Conservation (phyloP, 2,329 filamentous ascomycete genomes). For the Akanthomyces uredinophilus region DNA sequence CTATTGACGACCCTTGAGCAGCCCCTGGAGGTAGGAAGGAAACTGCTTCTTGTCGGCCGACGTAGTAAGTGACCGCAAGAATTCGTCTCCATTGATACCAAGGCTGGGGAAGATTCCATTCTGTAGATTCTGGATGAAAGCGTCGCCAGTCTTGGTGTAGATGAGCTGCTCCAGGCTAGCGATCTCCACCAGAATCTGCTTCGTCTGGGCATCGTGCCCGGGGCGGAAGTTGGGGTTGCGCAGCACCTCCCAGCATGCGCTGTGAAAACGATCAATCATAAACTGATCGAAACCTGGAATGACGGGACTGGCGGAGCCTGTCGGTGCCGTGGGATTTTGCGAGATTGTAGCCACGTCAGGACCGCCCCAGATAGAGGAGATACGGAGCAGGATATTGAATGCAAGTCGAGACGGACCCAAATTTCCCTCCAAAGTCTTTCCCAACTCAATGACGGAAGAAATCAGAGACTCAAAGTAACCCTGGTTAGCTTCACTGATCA, state of each 20-base stretch:
- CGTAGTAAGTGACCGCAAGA: slow-evolving; percentile 54
- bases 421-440: slow-evolving; percentile 66
- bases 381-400: slow-evolving; percentile 74
- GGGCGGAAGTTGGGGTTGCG: slow-evolving; percentile 74
- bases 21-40: slow-evolving; percentile 56
- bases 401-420: slow-evolving; percentile 63
- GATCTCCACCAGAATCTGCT: slow-evolving; percentile 83
- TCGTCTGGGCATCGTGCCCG: slow-evolving; percentile 76
- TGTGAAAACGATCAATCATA: slow-evolving; percentile 83
- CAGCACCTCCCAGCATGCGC: slow-evolving; percentile 84
- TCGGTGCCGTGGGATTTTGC: slow-evolving; percentile 45
- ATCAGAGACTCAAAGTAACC: slow-evolving; percentile 84
- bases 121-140: slow-evolving; percentile 68
- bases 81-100: slow-evolving; percentile 57
- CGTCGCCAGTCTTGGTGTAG: slow-evolving; percentile 80
- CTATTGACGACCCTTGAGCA: slow-evolving; percentile 44
- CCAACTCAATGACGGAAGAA: slow-evolving; percentile 76
- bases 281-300: slow-evolving; percentile 91
- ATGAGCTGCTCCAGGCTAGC: slow-evolving; percentile 83
- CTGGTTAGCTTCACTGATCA: slow-evolving; percentile 88
- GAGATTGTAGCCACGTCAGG: slow-evolving; percentile 63
- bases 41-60: slow-evolving; percentile 57
- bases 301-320: slow-evolving; percentile 46
- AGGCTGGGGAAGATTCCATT: slow-evolving; percentile 58
- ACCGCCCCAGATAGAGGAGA: slow-evolving; percentile 87